Evolutionary conservation across 176 grass and related monocot species (phyloP), one percentile per base, ranked within the genome.

Genomic region (Aegilops sharonensis): DNA sequence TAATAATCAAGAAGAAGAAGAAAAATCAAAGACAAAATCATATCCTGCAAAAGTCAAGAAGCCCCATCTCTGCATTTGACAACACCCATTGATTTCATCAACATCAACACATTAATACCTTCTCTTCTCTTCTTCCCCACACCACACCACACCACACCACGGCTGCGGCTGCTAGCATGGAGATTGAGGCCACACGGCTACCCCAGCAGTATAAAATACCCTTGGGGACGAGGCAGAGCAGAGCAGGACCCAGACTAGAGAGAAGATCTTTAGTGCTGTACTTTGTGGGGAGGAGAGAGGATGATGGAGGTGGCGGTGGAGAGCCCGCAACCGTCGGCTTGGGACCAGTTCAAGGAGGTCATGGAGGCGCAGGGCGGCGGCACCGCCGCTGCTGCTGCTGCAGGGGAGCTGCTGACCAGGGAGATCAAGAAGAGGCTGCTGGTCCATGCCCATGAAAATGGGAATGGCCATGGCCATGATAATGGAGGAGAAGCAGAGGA

Each of bases 301-400:
- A 74, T 89, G 78, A 88, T 90, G 91, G 88, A 88, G 75, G 83
- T 87, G 63, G 91, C 83, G 52, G 88, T 78, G 52, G 87, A 93
- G 77, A 56, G 52, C 52, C 52, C 52, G 17, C 52, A 18, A 17
- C 52, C 52, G 1, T 68, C 81, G 70, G 37, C 37, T 25, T 88
- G 91, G 91, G 80, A 82, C 37, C 68, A 72, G 59, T 77, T 81
- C 65, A 79, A 29, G 42, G 69, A 85, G 79, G 83, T 83, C 69
- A 71, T 77, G 82, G 88, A 89, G 30, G 84, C 75, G 43, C 77
- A 36, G 5, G 1, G 67, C 9, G 86, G 69, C 9, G 88, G 80
- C 1, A 2, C 8, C 0, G 50, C 14, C 0, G 48, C 48, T 8
- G 68, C 20, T 7, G 83, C 31, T 63, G 31, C 45, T 0, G 50